Conservation (phyloP, 2,329 filamentous ascomycete species). For the Neophaeococcomyces mojaviensis region DNA sequence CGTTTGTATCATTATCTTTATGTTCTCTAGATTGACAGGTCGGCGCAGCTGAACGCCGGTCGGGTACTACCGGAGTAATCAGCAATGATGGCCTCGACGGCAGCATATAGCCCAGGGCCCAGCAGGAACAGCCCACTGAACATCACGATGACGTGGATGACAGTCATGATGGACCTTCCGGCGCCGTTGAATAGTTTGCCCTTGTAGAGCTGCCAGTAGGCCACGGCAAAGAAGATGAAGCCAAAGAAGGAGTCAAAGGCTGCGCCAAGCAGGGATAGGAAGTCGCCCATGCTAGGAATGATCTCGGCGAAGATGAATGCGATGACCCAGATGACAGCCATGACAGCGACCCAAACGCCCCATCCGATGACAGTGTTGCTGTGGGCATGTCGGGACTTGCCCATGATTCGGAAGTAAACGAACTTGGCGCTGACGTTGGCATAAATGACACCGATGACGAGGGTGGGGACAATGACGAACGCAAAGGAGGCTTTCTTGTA, state of each 20-base stretch:
- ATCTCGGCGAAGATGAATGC: constrained; percentile 44
- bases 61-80: constrained; percentile 40
- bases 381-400: constrained; percentile 38
- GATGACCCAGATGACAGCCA: constrained; percentile 37
- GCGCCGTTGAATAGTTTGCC: constrained; percentile 33
- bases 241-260: constrained; percentile 46
- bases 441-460: constrained; percentile 45
- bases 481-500: constrained; percentile 46
- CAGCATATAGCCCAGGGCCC: constrained; percentile 46
- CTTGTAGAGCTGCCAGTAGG: constrained; percentile 41
- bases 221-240: constrained; percentile 45
- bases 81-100: constrained; percentile 45
- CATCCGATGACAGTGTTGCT: constrained; percentile 43
- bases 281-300: constrained; percentile 45
- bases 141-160: constrained; percentile 42
- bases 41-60: constrained; percentile 45
- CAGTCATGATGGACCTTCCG: constrained; percentile 34
- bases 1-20: too few relatives aligned
- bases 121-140: constrained; percentile 42
- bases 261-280: constrained; percentile 41
- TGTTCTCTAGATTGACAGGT: constrained; percentile 38
- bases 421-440: constrained; percentile 44
- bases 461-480: constrained; percentile 45
- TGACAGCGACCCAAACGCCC: constrained; percentile 38
- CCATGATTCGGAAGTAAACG: constrained; percentile 39